Percentiles rank a stretch among this genome's conserved stretches.
Evolutionary conservation across 139 green algal species (phyloP).

Genomic region (Micractinium sp.): DNA sequence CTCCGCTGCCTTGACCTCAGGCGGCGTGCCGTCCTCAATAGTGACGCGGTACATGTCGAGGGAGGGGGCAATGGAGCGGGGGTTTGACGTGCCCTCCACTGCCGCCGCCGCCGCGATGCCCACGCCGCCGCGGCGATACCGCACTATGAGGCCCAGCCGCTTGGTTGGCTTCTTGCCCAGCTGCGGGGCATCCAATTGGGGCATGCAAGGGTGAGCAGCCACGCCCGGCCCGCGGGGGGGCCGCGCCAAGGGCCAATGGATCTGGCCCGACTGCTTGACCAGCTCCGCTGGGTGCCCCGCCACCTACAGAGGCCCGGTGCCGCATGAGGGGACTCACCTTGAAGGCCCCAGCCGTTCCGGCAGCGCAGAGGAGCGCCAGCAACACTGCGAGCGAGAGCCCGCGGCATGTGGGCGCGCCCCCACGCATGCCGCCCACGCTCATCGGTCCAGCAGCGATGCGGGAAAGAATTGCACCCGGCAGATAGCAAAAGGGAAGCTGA

Average conservation of each 20-base stretch:
- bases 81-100: not conserved
- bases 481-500: too few species aligned
- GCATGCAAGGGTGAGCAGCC: not conserved
- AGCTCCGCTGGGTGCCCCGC: not conserved
- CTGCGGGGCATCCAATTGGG: not conserved
- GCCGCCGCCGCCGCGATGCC: not conserved
- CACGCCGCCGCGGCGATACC: not conserved
- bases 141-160: conserved; percentile 8
- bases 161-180: not conserved
- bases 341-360: not conserved
- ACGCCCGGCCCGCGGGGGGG: too few species aligned
- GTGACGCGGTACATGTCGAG: not conserved
- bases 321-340: not conserved
- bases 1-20: not conserved
- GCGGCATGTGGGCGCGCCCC: too few species aligned
- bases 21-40: not conserved
- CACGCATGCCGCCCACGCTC: too few species aligned
- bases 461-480: too few species aligned
- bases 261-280: not conserved
- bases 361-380: too few species aligned
- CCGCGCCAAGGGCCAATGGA: not conserved
- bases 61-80: not conserved
- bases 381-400: too few species aligned
- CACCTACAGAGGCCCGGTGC: not conserved
- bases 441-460: too few species aligned